Evolutionary conservation across 2,329 filamentous ascomycete species (phyloP).

Genomic region (Ophiostoma himal-ulmi): DNA sequence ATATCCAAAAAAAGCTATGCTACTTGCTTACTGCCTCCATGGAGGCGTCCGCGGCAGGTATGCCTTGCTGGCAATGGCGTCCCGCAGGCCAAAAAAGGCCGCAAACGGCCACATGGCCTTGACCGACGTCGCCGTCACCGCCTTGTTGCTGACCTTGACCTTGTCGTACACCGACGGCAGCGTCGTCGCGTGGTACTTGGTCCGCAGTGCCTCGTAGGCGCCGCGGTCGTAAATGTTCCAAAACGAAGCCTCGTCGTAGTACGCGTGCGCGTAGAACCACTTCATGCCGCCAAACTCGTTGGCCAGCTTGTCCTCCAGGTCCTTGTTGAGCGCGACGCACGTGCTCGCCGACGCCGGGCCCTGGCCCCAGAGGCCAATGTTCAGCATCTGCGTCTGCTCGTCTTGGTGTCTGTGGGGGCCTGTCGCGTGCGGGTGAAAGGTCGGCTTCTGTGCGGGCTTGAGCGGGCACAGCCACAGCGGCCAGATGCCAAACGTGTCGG

Average conservation of each 20-base stretch:
- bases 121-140: conserved; percentile 24
- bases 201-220: conserved; percentile 54
- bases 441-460: conserved; percentile 43
- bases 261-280: conserved; percentile 82
- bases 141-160: conserved; percentile 39
- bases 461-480: conserved; percentile 56
- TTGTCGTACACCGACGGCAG: conserved; percentile 68
- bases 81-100: conserved; percentile 54
- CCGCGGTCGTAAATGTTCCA: conserved; percentile 56
- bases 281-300: conserved; percentile 67
- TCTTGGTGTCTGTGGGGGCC: neutral
- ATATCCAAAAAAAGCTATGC: neutral
- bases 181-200: conserved; percentile 55
- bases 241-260: conserved; percentile 69
- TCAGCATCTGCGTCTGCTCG: conserved; percentile 42
- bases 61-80: conserved; percentile 53
- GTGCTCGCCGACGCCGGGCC: conserved; percentile 47
- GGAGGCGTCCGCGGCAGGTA: conserved; percentile 41
- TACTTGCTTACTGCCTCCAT: conserved; percentile 19
- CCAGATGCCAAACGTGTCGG: conserved; percentile 49
- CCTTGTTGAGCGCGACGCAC: conserved; percentile 66
- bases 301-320: conserved; percentile 62
- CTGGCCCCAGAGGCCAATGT: conserved; percentile 74
- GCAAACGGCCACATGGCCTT: conserved; percentile 49
- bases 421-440: conserved; percentile 49